Base-by-base conservation (phyloP, 306 rosid genomes). In the Vicia villosa region DNA sequence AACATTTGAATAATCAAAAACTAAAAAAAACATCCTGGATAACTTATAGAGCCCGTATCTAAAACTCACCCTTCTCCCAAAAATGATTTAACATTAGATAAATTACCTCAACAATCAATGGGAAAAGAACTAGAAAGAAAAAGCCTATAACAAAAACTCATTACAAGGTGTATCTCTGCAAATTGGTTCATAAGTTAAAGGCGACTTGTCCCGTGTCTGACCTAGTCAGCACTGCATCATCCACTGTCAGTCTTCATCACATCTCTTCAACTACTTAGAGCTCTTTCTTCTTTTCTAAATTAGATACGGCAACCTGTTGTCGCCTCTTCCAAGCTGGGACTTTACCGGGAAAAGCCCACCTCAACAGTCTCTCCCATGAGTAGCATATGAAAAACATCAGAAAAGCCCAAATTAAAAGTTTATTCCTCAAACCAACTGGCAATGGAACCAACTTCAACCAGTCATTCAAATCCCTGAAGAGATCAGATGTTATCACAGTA, bases 311-410 rank as follows among this genome's bases (percentile, higher is more conserved):
- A 11, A 58, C 13, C 10, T 86, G 79, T 79, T 94, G 99, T 28
- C 91, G 85, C 82, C 80, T 91, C 88, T 83, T 88, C 99, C 99
- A 91, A 14, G 86, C 82, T 0, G 99, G 97, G 68, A 95, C 81
- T 79, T 83, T 91, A 38, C 97, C 99, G 0, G 99, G 99, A 82
- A 91, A 95, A 30, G 82, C 89, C 97, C 95, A 91, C 77, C 99
- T 79, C 58, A 95, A 70, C 13, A 91, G 70, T 71, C 90, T 87
- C 87, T 95, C 99, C 99, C 97, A 89, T 6, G 88, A 77, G 81
- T 87, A 91, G 85, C 99, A 95, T 74, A 57, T 70, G 77, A 87
- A 22, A 68, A 85, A 91, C 97, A 89, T 95, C 20, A 89, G 84
- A 45, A 85, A 65, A n/a, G 99, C 99, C 96, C 96, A 88, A 17